Evolutionary conservation across 2,329 filamentous ascomycete species (phyloP).

Genomic region (Graphium sp.): DNA sequence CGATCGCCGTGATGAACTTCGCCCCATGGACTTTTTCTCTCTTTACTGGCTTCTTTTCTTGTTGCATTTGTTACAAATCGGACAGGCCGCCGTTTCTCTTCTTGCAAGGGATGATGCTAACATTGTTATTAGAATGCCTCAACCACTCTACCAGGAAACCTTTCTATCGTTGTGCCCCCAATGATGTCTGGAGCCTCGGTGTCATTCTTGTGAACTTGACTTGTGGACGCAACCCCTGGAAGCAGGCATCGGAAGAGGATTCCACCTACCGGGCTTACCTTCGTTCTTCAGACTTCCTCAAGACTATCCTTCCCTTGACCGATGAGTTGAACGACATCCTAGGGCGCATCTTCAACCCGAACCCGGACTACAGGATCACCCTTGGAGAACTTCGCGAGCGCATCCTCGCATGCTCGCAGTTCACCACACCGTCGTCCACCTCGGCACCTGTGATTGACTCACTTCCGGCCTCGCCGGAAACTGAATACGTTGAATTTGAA

Average conservation of each 20-base stretch:
- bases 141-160: conserved; percentile 58
- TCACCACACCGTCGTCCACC: conserved; percentile 36
- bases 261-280: conserved; percentile 87
- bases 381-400: conserved; percentile 62
- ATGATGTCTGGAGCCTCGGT: conserved; percentile 96
- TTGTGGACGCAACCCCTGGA: conserved; percentile 97
- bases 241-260: conserved; percentile 84
- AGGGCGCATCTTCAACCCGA: conserved; percentile 70
- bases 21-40: no score
- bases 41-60: no score
- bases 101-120: no score
- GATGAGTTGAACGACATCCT: conserved; percentile 80
- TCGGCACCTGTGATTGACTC: conserved; percentile 15
- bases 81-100: no score
- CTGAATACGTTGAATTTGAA: conserved; percentile 30
- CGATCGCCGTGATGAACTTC: no score
- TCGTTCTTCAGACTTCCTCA: conserved; percentile 71
- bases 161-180: conserved; percentile 81
- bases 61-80: no score
- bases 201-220: conserved; percentile 96
- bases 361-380: conserved; percentile 68
- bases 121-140: conserved; percentile 57
- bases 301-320: conserved; percentile 82
- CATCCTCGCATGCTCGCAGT: conserved; percentile 60
- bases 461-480: conserved; percentile 24